Conservation (phyloP, 2,329 filamentous ascomycete species). For the Ophiostoma sp. region DNA sequence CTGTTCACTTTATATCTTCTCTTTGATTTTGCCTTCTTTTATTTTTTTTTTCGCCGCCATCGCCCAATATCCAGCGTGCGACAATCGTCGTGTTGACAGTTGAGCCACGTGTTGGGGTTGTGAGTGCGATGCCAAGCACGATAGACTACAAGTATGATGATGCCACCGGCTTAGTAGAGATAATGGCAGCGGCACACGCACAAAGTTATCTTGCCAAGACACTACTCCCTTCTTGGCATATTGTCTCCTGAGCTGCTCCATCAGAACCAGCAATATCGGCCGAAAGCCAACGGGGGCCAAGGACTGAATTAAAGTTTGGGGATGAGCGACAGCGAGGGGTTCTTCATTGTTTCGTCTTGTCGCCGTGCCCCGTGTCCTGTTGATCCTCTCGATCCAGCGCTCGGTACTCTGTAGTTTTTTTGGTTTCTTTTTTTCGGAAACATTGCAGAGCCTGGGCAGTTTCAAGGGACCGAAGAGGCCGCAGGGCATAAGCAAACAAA, state of each 20-base stretch:
- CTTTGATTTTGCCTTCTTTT: not conserved
- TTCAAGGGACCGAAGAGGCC: slow-evolving; percentile 3
- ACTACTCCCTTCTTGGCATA: not conserved
- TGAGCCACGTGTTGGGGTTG: not conserved
- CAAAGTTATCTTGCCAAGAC: slow-evolving; percentile 12
- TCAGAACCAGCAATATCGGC: not conserved
- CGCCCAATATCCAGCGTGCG: not conserved
- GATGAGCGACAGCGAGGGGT: not conserved
- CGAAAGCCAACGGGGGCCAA: slow-evolving; percentile 4
- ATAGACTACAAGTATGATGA: not conserved
- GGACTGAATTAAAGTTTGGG: slow-evolving; percentile 1
- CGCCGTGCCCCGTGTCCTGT: not conserved
- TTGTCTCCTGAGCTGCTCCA: not conserved
- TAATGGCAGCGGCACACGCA: not conserved
- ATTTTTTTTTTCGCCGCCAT: not conserved
- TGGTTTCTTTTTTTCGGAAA: not conserved
- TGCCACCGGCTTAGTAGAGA: slow-evolving; percentile 10
- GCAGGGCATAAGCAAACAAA: slow-evolving; percentile 4
- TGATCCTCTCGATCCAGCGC: not conserved
- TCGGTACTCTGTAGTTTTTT: no score
- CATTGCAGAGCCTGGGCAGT: slow-evolving; percentile 6
- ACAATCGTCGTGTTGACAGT: not conserved
- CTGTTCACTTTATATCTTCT: not conserved
- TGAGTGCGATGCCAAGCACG: not conserved
- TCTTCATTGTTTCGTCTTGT: not conserved